Base-by-base conservation (phyloP, 257 asterid species). In the Lycium ferocissimum region DNA sequence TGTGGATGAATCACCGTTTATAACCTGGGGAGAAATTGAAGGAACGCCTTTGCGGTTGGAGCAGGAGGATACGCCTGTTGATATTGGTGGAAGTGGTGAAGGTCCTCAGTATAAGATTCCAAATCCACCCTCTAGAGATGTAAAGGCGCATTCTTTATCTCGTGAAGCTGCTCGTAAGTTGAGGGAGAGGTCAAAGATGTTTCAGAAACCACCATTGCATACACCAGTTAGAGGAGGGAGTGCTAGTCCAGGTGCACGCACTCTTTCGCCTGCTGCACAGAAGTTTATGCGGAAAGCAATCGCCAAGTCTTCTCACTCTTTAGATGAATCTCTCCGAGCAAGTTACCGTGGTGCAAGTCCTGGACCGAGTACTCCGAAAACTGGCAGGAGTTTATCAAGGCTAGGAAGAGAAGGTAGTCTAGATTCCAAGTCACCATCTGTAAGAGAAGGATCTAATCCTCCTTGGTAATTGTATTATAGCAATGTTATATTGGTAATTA, bases 1-100 rank as follows among this genome's bases (percentile, higher is more conserved):
- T 86, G 90, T 85, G 51, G 98, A 96, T 51, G 98, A 89, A 85
- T 96, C 99, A 0, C 99, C 98, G 0, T 91, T 96, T 80, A 92
- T 95, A 67, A 96, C 99, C 0, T 96, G 99, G 99, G 98, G 99
- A 69, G 99, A 96, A 83, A 96, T 96, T 82, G 99, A 96, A 84
- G 99, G 98, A 62, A 96, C 98, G 0, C 99, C 99, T 0, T 45
- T 96, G 86, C 91, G 99, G 88, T 88, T 96, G 93, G 99, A 96
- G 86, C 75, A 92, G 15, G 99, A 96, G 91, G 99, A 95, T 61
- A 95, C 98, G 1, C 99, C 99, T 0, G 86, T 95, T 65, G 98
- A 94, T 86, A 96, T 96, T 33, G 98, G 99, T 8, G 98, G 99
- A 38, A 90, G 91, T 75, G 98, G 97, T 33, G 86, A 87, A 66